A percentile compares a stretch with the other conserved stretches of the same genome.
These are phyloP conservation scores for Globisporangium parvum DNA, from an alignment of 352 stramenopile species.

Conservation along the genomic window DNA sequence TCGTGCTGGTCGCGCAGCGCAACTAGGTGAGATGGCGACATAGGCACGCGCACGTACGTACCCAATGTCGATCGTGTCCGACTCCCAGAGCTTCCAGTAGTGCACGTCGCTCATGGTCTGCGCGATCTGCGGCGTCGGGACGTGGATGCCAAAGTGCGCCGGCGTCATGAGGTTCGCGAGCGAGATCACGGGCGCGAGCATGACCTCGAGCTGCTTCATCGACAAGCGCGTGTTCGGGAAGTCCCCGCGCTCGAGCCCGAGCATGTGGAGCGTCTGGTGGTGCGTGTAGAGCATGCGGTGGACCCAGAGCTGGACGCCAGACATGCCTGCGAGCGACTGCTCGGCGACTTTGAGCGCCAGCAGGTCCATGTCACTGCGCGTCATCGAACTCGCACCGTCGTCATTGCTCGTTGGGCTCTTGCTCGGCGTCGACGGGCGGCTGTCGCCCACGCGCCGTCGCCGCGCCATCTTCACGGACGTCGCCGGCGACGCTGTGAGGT, in stretches of 20 bases:
- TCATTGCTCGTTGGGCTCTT: not conserved
- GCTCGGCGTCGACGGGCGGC: constrained; percentile 10
- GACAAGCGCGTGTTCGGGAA: constrained; percentile 72
- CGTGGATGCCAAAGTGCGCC: constrained; percentile 68
- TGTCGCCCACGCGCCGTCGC: constrained; percentile 7
- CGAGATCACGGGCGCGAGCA: constrained; percentile 54
- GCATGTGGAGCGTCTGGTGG: constrained; percentile 43
- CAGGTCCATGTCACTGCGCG: constrained; percentile 19
- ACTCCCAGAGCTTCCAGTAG: constrained; percentile 86
- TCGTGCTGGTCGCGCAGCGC: no score
- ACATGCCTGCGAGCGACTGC: constrained; percentile 47
- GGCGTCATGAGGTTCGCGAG: constrained; percentile 50
- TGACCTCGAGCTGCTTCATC: constrained; percentile 62
- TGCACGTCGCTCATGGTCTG: constrained; percentile 72
- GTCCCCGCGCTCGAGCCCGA: constrained; percentile 37
- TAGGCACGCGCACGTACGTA: constrained; percentile 8
- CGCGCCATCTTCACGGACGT: constrained; percentile 5
- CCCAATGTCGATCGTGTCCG: constrained; percentile 78
- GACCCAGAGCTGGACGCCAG: constrained; percentile 63
- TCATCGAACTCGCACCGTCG: no score
- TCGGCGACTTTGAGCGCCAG: constrained; percentile 29
- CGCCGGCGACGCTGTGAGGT: constrained; percentile 5
- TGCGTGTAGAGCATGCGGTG: constrained; percentile 62
- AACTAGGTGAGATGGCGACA: not conserved
- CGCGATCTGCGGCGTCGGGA: constrained; percentile 57